phyloP scores from a whole-genome alignment of 306 rosid genomes.

The Inga oerstediana region DNA sequence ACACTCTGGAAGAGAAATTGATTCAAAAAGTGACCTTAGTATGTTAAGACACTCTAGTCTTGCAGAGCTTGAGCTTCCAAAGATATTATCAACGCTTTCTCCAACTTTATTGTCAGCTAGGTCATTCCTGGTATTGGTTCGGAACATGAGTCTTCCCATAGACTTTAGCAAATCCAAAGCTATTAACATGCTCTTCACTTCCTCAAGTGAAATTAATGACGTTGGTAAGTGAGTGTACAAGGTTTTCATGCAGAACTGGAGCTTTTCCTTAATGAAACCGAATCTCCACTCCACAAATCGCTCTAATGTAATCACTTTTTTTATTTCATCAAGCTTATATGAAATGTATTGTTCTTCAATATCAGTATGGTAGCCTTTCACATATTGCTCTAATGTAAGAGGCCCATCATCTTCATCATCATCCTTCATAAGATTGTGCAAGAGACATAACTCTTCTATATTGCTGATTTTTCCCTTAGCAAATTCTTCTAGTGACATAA shows the following conservation, averaged over 20 bases:
- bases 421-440: not conserved
- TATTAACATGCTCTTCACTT: conserved; percentile 30
- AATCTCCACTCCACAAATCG: conserved; percentile 36
- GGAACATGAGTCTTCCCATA: conserved; percentile 18
- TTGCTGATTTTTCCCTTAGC: not conserved
- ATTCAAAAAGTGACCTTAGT: conserved; percentile 35
- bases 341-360: conserved; percentile 14
- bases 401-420: not conserved
- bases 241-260: conserved; percentile 16
- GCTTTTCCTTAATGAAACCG: not conserved
- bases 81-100: not conserved
- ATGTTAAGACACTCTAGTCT: conserved; percentile 1
- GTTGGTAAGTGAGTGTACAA: conserved; percentile 55
- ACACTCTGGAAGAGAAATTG: conserved; percentile 24
- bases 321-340: conserved; percentile 5
- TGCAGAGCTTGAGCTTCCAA: conserved; percentile 13
- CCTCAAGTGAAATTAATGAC: conserved; percentile 38
- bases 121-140: conserved; percentile 15
- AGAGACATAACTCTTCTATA: not conserved
- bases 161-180: conserved; percentile 37
- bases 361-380: not conserved
- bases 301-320: conserved; percentile 16
- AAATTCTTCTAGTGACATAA: not conserved
- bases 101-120: not conserved
- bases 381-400: conserved; percentile 33